These are phyloP conservation scores for Fonsecaea erecta DNA, from an alignment of 2,329 filamentous ascomycete species.

Conservation along the genomic window DNA sequence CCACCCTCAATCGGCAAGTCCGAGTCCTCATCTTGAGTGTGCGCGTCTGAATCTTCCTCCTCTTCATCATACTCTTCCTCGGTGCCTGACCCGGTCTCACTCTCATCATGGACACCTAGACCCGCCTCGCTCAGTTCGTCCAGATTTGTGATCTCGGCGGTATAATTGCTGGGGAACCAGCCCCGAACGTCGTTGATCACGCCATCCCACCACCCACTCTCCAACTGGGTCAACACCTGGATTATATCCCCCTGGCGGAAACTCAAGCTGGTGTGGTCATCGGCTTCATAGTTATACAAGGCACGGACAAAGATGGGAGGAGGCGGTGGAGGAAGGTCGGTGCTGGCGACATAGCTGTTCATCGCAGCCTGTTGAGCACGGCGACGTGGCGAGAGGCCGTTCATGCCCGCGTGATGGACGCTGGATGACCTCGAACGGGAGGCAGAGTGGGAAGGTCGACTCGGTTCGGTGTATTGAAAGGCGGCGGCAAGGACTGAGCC, in stretches of 20 bases:
- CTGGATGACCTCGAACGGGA: slow-evolving; percentile 21
- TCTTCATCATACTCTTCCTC: slow-evolving; percentile 69
- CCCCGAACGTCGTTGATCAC: slow-evolving; percentile 95
- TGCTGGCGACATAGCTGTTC: slow-evolving; percentile 57
- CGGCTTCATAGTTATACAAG: slow-evolving; percentile 96
- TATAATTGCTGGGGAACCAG: slow-evolving; percentile 99
- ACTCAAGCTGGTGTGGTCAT: slow-evolving; percentile 94
- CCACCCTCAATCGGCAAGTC: slow-evolving; percentile 71
- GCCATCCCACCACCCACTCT: slow-evolving; percentile 99
- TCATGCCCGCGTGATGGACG: slow-evolving; percentile 26
- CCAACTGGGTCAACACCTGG: slow-evolving; percentile 95
- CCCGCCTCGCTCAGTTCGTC: slow-evolving; percentile 64
- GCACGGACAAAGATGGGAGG: slow-evolving; percentile 83
- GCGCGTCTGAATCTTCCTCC: slow-evolving; percentile 70
- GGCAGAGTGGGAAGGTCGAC: slow-evolving; percentile 20
- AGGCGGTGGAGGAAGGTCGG: slow-evolving; percentile 46
- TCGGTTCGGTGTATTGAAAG: slow-evolving; percentile 50
- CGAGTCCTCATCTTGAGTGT: slow-evolving; percentile 65
- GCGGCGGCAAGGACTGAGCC: slow-evolving; percentile 41
- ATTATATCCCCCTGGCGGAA: slow-evolving; percentile 97
- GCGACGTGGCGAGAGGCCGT: slow-evolving; percentile 36
- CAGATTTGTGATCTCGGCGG: slow-evolving; percentile 74
- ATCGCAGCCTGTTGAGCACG: slow-evolving; percentile 44
- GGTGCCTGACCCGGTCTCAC: slow-evolving; percentile 54
- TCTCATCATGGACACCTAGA: slow-evolving; percentile 51